phyloP scores from a whole-genome alignment of 192 early-diverging fungal species.

The Backusella morwellensis region DNA sequence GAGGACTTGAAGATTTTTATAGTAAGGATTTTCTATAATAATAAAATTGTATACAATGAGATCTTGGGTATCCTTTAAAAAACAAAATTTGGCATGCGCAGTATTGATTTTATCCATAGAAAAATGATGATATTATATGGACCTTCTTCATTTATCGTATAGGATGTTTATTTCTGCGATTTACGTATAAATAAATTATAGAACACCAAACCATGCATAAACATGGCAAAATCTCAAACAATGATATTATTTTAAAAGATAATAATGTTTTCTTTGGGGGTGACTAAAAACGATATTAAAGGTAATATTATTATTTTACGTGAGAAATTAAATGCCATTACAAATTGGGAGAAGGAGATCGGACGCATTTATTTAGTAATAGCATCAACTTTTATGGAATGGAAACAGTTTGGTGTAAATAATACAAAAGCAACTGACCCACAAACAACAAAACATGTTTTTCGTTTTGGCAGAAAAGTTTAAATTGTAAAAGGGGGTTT shows the following conservation, averaged over 20 bases:
- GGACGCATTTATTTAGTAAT: neutral
- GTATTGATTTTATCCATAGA: neutral
- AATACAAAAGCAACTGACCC: neutral
- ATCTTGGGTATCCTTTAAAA: neutral
- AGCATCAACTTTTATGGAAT: neutral
- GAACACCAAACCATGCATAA: neutral
- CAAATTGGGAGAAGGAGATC: neutral
- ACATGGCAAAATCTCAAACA: neutral
- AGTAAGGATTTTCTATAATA: neutral
- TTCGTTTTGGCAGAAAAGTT: neutral
- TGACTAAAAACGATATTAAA: neutral
- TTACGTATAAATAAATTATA: neutral
- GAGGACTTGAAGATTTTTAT: neutral
- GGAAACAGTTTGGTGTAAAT: neutral
- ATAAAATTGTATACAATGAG: neutral
- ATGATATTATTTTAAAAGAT: neutral
- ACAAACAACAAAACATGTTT: neutral
- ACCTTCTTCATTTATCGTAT: neutral
- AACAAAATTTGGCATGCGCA: neutral
- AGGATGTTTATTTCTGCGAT: neutral
- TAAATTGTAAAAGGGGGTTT: neutral
- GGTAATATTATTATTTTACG: neutral
- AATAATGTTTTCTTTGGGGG: neutral
- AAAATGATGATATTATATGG: neutral
- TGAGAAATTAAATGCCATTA: neutral